Base-by-base conservation (phyloP, 176 grass and related monocot species). In the Dendrocalamus sinicus region DNA sequence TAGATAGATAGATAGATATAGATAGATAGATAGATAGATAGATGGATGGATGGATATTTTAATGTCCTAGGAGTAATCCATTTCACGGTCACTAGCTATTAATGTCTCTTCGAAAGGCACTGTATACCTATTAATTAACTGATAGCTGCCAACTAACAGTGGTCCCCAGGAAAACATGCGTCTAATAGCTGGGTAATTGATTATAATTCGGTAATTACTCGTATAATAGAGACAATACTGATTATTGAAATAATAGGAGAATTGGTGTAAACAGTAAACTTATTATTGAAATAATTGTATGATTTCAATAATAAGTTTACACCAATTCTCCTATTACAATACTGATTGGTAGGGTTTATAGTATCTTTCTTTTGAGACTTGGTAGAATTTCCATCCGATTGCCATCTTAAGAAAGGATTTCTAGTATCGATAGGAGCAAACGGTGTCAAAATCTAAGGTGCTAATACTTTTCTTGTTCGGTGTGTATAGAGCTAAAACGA, bases 101-200 rank as follows among this genome's bases (percentile, higher is more conserved):
- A 23, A 23, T 23, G 11, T 26, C 9, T 26, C 24, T 62, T 24
- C 12, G 9, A 11, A 61, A 62, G 4, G n/a, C n/a, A 41, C 8
- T 48, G 8, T 44, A 44, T 16, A 67, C 14, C 1, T 68, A 28
- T 10, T 22, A 53, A 75, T 55, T 5, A 72, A 87, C 37, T 3
- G 12, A 67, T 26, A 12, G 61, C 61, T 87, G 71, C 78, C 78
- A 76, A 47, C 78, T 14, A 76, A 85, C 63, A 23, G 1, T 23
- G 17, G 37, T 44, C 73, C 19, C 9, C 28, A 12, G 28, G 55
- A 3, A 48, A 43, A 43, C 40, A 51, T 19, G 53, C 10, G 8
- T 62, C 20, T 16, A 6, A 39, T 11, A 51, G 58, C 48, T 23
- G 20, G 15, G 22, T 24, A 82, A 45, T 24, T 22, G 24, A 51